phyloP scores from a whole-genome alignment of 1,139 yeast species.

The Blastobotrys arbuscula region DNA sequence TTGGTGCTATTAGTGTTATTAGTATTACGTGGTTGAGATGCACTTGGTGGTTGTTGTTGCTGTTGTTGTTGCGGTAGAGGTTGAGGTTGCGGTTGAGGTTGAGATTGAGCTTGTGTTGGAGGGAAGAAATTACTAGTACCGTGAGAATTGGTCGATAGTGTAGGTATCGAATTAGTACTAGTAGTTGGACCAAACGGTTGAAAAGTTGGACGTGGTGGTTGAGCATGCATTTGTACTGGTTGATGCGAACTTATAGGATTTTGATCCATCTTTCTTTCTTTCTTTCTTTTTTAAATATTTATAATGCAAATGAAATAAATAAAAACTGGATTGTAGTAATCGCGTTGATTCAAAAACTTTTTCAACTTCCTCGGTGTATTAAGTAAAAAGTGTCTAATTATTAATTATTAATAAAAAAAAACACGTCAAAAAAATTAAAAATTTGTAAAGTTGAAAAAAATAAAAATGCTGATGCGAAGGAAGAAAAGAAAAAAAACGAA shows the following conservation, averaged over 20 bases:
- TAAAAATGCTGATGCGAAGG: too few species aligned
- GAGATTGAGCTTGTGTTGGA: not conserved
- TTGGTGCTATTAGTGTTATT: not conserved
- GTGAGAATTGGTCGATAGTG: not conserved
- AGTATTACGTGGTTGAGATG: not conserved
- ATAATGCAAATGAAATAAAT: too few species aligned
- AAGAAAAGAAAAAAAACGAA: too few species aligned
- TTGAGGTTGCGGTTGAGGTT: not conserved
- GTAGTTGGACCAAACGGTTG: conserved; percentile 3
- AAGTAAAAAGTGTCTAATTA: too few species aligned
- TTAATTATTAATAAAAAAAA: not conserved
- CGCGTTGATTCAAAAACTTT: too few species aligned
- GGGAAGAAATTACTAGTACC: not conserved
- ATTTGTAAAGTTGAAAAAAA: too few species aligned
- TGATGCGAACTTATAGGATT: not conserved
- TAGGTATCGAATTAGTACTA: not conserved
- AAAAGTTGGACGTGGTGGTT: conserved; percentile 2
- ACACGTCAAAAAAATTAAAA: not conserved
- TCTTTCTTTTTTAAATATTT: too few species aligned
- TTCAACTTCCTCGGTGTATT: too few species aligned
- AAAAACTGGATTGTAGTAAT: not conserved
- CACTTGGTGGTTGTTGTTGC: not conserved
- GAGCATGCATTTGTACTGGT: conserved; percentile 1
- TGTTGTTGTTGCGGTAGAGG: not conserved
- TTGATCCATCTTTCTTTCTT: not conserved